These are phyloP conservation scores for Mortierella sp. DNA, from an alignment of 371 early-diverging fungal species.

Conservation along the genomic window DNA sequence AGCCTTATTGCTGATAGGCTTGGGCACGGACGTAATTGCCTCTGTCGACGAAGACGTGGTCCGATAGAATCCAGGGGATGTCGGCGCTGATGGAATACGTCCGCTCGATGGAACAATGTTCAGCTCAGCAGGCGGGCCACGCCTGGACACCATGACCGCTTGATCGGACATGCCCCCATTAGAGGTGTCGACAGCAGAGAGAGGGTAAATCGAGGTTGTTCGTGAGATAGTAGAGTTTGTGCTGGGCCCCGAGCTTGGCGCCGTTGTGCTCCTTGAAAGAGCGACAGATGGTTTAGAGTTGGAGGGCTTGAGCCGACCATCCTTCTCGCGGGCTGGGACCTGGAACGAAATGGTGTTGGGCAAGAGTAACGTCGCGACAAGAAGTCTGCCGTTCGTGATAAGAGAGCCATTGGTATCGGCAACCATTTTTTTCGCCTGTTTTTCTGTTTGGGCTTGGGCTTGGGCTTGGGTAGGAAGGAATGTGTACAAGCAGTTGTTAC, in stretches of 20 bases:
- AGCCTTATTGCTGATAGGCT: slow-evolving; percentile 33
- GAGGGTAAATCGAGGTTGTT: slow-evolving; percentile 17
- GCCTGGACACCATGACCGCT: not conserved
- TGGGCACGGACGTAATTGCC: slow-evolving; percentile 28
- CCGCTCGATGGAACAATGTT: slow-evolving; percentile 16
- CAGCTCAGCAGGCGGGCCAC: slow-evolving; percentile 8
- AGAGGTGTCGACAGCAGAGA: slow-evolving; percentile 39
- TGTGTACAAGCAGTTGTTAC: not conserved
- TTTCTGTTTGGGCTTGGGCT: too few relatives aligned
- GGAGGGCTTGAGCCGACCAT: not conserved
- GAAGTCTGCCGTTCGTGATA: not conserved
- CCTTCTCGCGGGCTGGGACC: slow-evolving; percentile 2
- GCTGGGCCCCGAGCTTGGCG: not conserved
- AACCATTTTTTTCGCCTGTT: too few relatives aligned
- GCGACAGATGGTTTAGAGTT: too few relatives aligned
- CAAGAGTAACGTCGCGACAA: not conserved
- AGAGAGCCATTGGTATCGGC: not conserved
- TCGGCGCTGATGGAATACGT: slow-evolving; percentile 18
- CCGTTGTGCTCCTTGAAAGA: not conserved
- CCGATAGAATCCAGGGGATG: slow-evolving; percentile 31
- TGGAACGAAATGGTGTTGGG: slow-evolving; percentile 2
- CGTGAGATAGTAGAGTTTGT: too few relatives aligned
- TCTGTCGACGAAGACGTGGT: slow-evolving; percentile 12
- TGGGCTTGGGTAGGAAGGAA: not conserved
- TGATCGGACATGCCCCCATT: slow-evolving; percentile 43